Evolutionary conservation across 257 asterid species (phyloP), one percentile per base, ranked within the genome.

Genomic region (Thymus quinquecostatus): DNA sequence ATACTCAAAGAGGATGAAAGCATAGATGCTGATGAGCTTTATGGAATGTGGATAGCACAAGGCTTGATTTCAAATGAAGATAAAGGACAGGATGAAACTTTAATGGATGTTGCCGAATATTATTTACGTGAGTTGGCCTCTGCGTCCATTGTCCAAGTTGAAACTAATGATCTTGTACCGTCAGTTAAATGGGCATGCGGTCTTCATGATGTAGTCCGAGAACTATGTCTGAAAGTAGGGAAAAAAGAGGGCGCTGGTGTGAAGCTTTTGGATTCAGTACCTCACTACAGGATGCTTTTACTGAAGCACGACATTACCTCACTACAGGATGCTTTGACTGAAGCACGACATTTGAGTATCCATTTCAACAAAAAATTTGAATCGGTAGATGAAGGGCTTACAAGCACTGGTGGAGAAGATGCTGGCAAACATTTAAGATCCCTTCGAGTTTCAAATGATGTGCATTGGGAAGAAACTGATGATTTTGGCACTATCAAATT

Each of bases 191-290:
- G 3, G 2, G 5, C 43, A 7, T 73, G 67, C 68, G 27, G 30
- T 33, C 78, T 73, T 66, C 78, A 73, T 11, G 78, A 73, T 12
- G 68, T 44, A 10, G 54, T 73, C 1, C 41, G 72, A 28, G 54
- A 65, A 4, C 60, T 65, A 27, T 73, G 78, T 47, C 4, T 73
- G 9, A 10, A 28, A 47, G 33, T 33, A 29, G 63, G 60, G 21
- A 14, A 55, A 21, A 51, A 51, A 8, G 60, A 65, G 7, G 10
- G 14, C 43, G 49, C 33, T 49, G 21, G 60, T 38, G 27, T 66
- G 13, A n/a, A 49, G 38, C 30, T 5, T 47, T 27, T 27, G 11
- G 57, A 45, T 21, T 44, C 6, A 64, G 40, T 27, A 21, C 27
- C 36, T 10, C 6, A 2, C 8, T 21, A 21, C 0, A 21, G 21